These are phyloP conservation scores for Termitomyces sp. DNA, from an alignment of 768 basidiomycete species.

Conservation along the genomic window DNA sequence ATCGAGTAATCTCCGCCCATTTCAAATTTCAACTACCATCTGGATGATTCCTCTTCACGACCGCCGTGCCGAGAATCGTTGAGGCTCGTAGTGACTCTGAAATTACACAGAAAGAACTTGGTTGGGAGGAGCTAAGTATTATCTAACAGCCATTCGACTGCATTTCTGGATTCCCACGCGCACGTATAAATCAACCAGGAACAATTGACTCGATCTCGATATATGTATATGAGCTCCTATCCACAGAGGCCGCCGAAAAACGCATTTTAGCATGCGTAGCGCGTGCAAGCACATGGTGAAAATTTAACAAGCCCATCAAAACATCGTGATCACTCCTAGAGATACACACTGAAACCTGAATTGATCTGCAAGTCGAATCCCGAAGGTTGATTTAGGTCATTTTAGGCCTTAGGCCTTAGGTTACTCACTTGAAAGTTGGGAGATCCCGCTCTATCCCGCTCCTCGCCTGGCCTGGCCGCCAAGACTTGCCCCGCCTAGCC, in stretches of 20 bases:
- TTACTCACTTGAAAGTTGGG: not conserved
- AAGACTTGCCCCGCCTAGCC: not conserved
- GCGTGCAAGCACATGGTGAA: not conserved
- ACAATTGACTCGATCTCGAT: too few relatives aligned
- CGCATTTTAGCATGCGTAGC: not conserved
- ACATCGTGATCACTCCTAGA: too few relatives aligned
- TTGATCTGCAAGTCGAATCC: not conserved
- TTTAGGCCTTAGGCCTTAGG: not conserved
- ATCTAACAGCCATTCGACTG: not conserved
- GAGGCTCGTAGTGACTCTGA: too few relatives aligned
- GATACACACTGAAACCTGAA: not conserved
- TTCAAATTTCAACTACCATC: not conserved
- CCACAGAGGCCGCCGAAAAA: not conserved
- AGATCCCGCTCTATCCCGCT: not conserved
- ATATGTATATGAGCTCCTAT: too few relatives aligned
- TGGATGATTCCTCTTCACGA: not conserved
- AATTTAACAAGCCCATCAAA: too few relatives aligned
- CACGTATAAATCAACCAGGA: too few relatives aligned
- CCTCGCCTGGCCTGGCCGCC: not conserved
- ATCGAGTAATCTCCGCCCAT: not conserved
- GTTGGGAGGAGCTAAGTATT: too few relatives aligned
- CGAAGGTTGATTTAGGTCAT: not conserved
- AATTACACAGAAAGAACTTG: too few relatives aligned
- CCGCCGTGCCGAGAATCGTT: not conserved
- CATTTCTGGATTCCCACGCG: not conserved